Evolutionary conservation across 192 early-diverging fungal species (phyloP), one percentile per base, ranked within the genome.

Genomic region (Blastocladiella britannica): DNA sequence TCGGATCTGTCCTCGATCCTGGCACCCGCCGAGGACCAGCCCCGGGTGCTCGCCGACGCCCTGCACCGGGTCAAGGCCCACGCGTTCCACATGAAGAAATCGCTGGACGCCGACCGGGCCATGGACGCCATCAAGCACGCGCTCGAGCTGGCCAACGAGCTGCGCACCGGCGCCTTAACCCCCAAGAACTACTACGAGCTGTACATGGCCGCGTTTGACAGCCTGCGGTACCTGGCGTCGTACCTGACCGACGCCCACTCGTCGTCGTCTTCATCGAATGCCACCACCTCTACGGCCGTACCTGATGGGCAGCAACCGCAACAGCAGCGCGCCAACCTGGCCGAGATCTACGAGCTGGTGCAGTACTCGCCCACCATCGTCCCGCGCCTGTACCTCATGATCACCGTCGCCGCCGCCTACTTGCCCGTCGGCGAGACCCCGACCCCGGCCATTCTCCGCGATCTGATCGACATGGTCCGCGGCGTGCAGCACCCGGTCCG

Each of bases 101-200:
- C 84, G 60, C 72, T 98, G 66, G 87, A 88, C 62, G 82, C 83
- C 66, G 78, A 84, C 74, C 84, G 89, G 59, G 74, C 95, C 28
- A 88, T 93, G 82, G 96, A 99, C 65, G 91, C 89, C 2, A 72
- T 99, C n/a, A 97, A 95, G 66, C 88, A 97, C 70, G 88, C 88
- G 67, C 97, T 93, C 4, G 90, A 91, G 12, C 93, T 99, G 91
- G 80, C 97, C 9, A 80, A 84, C 23, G 96, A 99, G 71, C 83
- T 99, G 53, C 79, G 91, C 62, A 95, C 93, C 3, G 89, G 91
- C 28, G 78, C 86, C 5, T 73, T 99, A 57, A 89, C 89, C 3
- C 96, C 93, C 37, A 97, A 95, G 70, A 88, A 86, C 65, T 99
- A 99, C 73, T 99, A 99, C 71, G 93, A 99, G 71, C 82, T 99